Base-by-base conservation (phyloP, 306 rosid species). In the Herpetospermum pedunculosum region DNA sequence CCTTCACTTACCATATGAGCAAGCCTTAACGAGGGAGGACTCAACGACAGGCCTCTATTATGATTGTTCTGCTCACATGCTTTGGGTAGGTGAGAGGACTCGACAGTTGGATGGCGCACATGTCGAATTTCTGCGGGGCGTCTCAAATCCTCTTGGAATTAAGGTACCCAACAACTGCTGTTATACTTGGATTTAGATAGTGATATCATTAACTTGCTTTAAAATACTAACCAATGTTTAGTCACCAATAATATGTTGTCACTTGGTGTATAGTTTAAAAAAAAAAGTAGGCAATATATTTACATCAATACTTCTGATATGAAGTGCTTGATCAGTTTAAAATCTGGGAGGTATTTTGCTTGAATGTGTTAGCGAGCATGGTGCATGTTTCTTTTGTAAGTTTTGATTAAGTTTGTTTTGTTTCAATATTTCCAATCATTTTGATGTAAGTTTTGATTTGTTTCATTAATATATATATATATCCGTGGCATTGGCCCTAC, bases 11-110 rank as follows among this genome's bases (percentile, higher is more conserved):
- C 81, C 74, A 1, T 83, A 80, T 47, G 86, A 83, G 80, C 86
- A 83, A 69, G 81, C 84, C 30, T 35, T 83, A 80, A 77, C 86
- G 9, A 77, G 86, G 60, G 84, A 76, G 60, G 86, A 83, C 73
- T 83, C 86, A 43, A 83, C 84, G 34, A 74, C 80, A 16, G 86
- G 86, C 75, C 79, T 18, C 19, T 80, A 74, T 23, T 83, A 83
- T 48, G 84, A 80, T 59, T 83, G 86, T 70, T 83, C 84, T 19
- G 83, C 84, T 6, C 86, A 80, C 73, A 80, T 83, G 84, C 84
- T 83, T 53, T 83, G 86, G 86, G 84, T 83, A 2, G 86, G 86
- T 47, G 86, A 83, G 84, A 83, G 86, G 75, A 83, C 84, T 60
- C 77, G 84, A 60, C 86, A 77, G 54, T 74, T 83, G 69, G 86